A percentile compares a stretch with the other conserved stretches of the same genome.
phyloP scores from a whole-genome alignment of 2,329 filamentous ascomycete genomes.

The Dothistroma septosporum region DNA sequence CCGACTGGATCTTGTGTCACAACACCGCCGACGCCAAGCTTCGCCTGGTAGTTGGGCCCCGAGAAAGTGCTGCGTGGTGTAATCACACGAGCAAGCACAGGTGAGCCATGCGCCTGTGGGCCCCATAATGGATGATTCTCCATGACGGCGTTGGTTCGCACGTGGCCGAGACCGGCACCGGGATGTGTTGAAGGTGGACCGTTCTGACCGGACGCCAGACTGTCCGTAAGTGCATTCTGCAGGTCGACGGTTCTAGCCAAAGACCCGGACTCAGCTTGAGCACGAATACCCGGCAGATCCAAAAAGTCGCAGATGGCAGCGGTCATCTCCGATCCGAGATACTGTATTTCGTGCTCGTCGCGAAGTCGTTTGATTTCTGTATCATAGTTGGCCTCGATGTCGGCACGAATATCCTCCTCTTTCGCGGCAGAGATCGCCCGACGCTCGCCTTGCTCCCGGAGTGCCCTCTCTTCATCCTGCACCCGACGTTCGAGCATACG shows the following conservation, averaged over 20 bases:
- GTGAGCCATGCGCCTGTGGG: constrained; percentile 51
- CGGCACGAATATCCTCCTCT: constrained; percentile 13
- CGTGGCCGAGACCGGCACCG: constrained; percentile 60
- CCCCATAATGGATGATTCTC: constrained; percentile 59
- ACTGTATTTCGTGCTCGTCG: constrained; percentile 45
- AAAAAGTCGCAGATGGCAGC: constrained; percentile 53
- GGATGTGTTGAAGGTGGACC: constrained; percentile 61
- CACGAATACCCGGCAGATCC: constrained; percentile 41
- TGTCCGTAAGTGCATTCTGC: constrained; percentile 22
- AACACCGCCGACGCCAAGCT: constrained; percentile 45
- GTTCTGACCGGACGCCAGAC: constrained; percentile 7
- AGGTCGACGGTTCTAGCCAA: constrained; percentile 8
- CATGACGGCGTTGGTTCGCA: constrained; percentile 52
- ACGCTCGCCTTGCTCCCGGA: constrained; percentile 17
- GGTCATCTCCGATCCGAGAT: constrained; percentile 50
- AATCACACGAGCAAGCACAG: constrained; percentile 57
- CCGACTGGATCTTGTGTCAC: constrained; percentile 35
- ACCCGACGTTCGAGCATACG: constrained; percentile 23
- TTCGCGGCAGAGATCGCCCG: constrained; percentile 11
- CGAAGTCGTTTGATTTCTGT: constrained; percentile 37
- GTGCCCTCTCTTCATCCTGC: constrained; percentile 16
- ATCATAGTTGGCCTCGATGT: constrained; percentile 29
- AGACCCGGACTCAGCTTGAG: not conserved
- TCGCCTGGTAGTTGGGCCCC: constrained; percentile 33
- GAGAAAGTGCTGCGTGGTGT: constrained; percentile 41